Evolutionary conservation across 306 rosid genomes (phyloP).

Genomic region (Quercus variabilis): DNA sequence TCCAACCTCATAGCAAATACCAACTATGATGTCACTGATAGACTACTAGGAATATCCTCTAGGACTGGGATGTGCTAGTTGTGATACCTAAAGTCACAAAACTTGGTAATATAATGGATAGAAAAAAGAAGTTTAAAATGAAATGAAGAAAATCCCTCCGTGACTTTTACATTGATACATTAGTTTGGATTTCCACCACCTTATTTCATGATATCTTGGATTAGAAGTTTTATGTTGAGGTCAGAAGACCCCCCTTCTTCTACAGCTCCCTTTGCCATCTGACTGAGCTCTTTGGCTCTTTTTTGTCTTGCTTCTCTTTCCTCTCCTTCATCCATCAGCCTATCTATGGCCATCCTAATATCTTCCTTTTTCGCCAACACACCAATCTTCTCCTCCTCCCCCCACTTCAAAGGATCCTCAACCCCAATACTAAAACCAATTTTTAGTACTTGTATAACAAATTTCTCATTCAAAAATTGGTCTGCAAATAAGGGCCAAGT

Average conservation of each 20-base stretch:
- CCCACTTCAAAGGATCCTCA: conserved; percentile 28
- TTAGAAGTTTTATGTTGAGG: not conserved
- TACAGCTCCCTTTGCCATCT: conserved; percentile 23
- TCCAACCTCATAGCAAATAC: too few species aligned
- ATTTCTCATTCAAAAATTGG: conserved; percentile 42
- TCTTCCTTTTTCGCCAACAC: conserved; percentile 17
- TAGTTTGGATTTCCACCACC: not conserved
- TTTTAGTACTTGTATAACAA: conserved; percentile 19
- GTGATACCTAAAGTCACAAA: too few species aligned
- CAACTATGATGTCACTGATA: too few species aligned
- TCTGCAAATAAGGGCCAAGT: conserved; percentile 45
- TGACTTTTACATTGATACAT: not conserved
- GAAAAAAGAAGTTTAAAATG: not conserved
- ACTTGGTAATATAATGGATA: too few species aligned
- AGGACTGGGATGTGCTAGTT: too few species aligned
- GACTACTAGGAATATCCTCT: too few species aligned
- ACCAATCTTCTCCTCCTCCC: conserved; percentile 28
- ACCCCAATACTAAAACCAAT: conserved; percentile 36
- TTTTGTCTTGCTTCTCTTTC: conserved; percentile 18
- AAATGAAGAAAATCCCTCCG: not conserved
- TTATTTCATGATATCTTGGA: conserved; percentile 10
- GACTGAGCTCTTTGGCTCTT: conserved; percentile 19
- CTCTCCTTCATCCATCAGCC: conserved; percentile 20
- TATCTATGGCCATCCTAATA: conserved; percentile 29
- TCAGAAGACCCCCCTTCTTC: conserved; percentile 35